Evolutionary conservation across 1,139 yeast species (phyloP), one percentile per base, ranked within the genome.

Genomic region (Candida glucosophila): DNA sequence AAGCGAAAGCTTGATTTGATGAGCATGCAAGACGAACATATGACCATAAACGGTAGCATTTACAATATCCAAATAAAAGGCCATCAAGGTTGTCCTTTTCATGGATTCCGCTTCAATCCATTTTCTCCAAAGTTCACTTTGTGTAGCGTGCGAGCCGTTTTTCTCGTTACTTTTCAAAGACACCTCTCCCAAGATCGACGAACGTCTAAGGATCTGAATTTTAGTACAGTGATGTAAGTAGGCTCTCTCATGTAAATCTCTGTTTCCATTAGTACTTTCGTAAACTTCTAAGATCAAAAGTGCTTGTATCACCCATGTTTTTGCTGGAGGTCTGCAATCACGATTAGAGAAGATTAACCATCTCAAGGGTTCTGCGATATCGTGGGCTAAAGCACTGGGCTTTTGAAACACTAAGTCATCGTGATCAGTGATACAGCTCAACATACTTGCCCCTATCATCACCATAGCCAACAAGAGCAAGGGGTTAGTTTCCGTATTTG

Each of bases 141-240:
- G 49, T 8, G 23, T 15, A 10, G 33, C 19, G 15, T n/a, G 7
- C 7, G 8, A n/a, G 9, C 12, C 12, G 6, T 40, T 47, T 8
- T 40, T 42, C n/a, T 30, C 35, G 20, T 37, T 42, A 14, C 39
- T 44, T 24, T 43, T 47, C 25, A 55, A 36, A 0, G 80, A 79
- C 36, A 73, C 75, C 1, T 80, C 80, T 8, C 79, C 81, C 18
- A 79, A 45, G 2, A 77, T 67, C 0, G 88, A 80, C 8, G n/a
- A 26, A 38, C 90, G 58, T 34, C 88, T 55, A 19, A 80, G 52
- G 18, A 80, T 47, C 47, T 80, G 90, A 20, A 78, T 68, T 4
- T 80, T 74, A 0, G 83, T 68, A 4, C 83, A 88, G 44, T 78
- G 88, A 38, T 80, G 85, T 6, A 80, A 56, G 40, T 72, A 77